Conservation (phyloP, 2,329 filamentous ascomycete genomes). For the Calonectria pteridis region DNA sequence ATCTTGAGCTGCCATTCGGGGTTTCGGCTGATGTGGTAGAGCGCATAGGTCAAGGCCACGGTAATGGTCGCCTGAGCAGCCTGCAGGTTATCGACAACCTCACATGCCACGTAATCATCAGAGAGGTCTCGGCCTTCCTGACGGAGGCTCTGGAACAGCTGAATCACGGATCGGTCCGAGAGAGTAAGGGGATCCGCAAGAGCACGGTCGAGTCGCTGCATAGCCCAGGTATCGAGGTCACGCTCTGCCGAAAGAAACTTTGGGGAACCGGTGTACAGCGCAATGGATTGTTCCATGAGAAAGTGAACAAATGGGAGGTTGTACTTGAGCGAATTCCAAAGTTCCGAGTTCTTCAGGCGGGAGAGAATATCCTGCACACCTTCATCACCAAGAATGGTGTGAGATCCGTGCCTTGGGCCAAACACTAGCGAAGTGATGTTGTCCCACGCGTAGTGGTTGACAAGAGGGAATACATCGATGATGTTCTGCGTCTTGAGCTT, state of each 20-base stretch:
- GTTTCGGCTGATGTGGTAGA: slow-evolving; percentile 12
- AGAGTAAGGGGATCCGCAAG: neutral
- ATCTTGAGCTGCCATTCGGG: slow-evolving; percentile 5
- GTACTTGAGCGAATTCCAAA: slow-evolving; percentile 10
- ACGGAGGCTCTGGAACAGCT: neutral
- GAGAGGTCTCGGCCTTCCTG: neutral
- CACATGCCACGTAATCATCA: slow-evolving; percentile 6
- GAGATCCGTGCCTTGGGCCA: neutral
- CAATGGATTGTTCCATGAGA: neutral
- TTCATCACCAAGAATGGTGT: neutral
- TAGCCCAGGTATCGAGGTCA: neutral
- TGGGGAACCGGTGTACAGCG: neutral
- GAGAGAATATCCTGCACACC: neutral
- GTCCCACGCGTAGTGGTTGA: neutral
- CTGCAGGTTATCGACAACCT: slow-evolving; percentile 4
- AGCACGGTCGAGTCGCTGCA: neutral
- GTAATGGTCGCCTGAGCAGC: slow-evolving; percentile 4
- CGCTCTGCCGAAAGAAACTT: neutral
- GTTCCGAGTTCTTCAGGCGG: slow-evolving; percentile 7
- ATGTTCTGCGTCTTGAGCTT: neutral
- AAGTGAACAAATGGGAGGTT: slow-evolving; percentile 1
- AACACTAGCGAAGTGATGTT: neutral
- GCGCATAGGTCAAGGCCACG: slow-evolving; percentile 1
- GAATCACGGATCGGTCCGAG: neutral
- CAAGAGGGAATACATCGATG: neutral